A percentile compares a stretch with the other conserved stretches of the same genome.
phyloP scores from a whole-genome alignment of 1,284 basidiomycete species.

The Cryptococcus floricola region DNA sequence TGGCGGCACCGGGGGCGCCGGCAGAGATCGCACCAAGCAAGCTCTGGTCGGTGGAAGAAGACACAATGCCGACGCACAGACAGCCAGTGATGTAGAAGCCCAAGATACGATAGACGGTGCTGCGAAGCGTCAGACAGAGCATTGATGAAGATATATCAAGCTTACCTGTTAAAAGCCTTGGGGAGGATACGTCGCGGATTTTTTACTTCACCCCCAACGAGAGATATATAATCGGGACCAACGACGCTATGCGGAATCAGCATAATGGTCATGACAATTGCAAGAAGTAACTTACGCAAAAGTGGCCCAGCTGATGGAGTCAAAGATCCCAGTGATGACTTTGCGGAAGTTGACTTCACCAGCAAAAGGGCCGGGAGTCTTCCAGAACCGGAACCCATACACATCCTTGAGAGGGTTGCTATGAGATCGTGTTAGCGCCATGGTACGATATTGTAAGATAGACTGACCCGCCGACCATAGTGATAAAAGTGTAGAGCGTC shows the following conservation, averaged over 20 bases:
- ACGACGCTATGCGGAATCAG: conserved; percentile 13
- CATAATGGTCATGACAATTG: background rate
- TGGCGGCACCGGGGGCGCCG: conserved; percentile 22
- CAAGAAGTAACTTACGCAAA: conserved; percentile 26
- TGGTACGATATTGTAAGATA: conserved; percentile 3
- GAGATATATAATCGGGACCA: conserved; percentile 31
- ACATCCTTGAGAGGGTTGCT: conserved; percentile 25
- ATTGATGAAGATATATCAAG: no score
- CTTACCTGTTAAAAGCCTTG: conserved; percentile 32
- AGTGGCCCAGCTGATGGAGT: conserved; percentile 27
- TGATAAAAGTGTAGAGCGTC: conserved; percentile 36
- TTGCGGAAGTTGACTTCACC: conserved; percentile 15
- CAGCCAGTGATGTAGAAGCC: conserved; percentile 36
- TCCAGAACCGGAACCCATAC: conserved; percentile 39
- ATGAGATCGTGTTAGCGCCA: background rate
- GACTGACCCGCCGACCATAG: conserved; percentile 36
- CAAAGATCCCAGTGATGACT: conserved; percentile 37
- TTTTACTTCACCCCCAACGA: conserved; percentile 29
- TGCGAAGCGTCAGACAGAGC: no score
- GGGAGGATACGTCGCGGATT: conserved; percentile 37
- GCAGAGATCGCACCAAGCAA: conserved; percentile 27
- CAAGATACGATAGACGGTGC: conserved; percentile 35
- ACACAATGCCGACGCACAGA: conserved; percentile 31
- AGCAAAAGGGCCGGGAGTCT: conserved; percentile 35
- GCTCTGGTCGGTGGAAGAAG: conserved; percentile 15